Evolutionary conservation across 495 filamentous ascomycete genomes (phyloP).

Genomic region (Sabuloglossum arenarium): DNA sequence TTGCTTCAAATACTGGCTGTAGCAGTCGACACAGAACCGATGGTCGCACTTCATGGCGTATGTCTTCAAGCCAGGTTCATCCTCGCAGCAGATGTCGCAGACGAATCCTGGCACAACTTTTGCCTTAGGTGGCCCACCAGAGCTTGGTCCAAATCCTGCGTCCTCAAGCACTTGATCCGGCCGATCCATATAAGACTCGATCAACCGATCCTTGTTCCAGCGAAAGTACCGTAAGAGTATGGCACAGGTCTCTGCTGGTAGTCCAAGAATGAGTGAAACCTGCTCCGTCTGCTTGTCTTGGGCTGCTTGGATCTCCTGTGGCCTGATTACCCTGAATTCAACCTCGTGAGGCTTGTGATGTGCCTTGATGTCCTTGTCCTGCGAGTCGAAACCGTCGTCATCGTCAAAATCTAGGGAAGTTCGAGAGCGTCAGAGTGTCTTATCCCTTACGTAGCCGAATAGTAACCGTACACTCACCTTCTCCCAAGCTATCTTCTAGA

Average conservation of each 20-base stretch:
- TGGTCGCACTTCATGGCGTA: constrained; percentile 94
- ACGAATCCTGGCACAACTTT: constrained; percentile 53
- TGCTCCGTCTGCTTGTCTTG: constrained; percentile 74
- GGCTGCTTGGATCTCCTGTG: constrained; percentile 56
- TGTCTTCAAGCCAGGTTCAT: constrained; percentile 53
- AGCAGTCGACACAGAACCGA: constrained; percentile 88
- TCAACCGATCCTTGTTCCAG: constrained; percentile 90
- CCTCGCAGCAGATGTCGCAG: constrained; percentile 95
- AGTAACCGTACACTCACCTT: constrained; percentile 32
- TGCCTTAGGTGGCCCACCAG: constrained; percentile 40
- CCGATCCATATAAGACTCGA: constrained; percentile 86
- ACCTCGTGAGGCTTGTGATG: constrained; percentile 64
- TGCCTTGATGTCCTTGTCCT: constrained; percentile 54
- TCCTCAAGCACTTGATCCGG: constrained; percentile 59
- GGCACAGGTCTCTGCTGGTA: constrained; percentile 68
- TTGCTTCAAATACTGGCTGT: constrained; percentile 68
- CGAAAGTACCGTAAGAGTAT: constrained; percentile 73
- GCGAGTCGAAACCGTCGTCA: constrained; percentile 47
- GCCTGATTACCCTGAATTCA: constrained; percentile 58
- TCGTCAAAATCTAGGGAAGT: constrained; percentile 30
- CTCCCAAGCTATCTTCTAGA: constrained; percentile 50
- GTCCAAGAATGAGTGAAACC: constrained; percentile 68
- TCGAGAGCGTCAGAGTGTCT: constrained; percentile 3
- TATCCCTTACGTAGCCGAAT: not conserved
- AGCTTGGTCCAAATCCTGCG: constrained; percentile 54